These are phyloP conservation scores for Kwoniella europaea DNA, from an alignment of 768 basidiomycete species.

Conservation along the genomic window DNA sequence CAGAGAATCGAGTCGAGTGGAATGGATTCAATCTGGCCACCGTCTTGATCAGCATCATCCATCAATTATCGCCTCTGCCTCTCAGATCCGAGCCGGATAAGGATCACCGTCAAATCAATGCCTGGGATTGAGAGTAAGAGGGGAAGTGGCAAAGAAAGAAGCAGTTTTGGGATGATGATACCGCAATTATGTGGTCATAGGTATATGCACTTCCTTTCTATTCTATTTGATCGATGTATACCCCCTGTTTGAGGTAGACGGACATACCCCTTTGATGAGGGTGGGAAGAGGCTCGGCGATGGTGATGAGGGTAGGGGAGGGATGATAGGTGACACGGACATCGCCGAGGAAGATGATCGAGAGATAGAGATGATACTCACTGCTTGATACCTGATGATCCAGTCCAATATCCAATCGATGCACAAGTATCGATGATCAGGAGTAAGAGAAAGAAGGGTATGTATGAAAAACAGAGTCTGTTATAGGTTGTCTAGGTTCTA, in stretches of 20 bases:
- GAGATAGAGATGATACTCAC: background rate
- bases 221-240: background rate
- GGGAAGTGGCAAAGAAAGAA: conserved; percentile 1
- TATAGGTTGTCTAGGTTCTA: background rate
- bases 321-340: conserved; percentile 14
- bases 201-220: conserved; percentile 4
- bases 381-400: background rate
- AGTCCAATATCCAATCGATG: background rate
- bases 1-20: background rate
- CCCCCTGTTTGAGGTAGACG: background rate
- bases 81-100: background rate
- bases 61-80: conserved; percentile 1
- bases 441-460: background rate
- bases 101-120: background rate
- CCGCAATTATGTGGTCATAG: background rate
- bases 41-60: background rate
- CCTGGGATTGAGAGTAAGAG: background rate
- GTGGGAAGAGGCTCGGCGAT: conserved; percentile 16
- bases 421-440: background rate
- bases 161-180: conserved; percentile 1
- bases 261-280: conserved; percentile 14
- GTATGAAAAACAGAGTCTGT: background rate
- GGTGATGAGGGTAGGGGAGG: background rate
- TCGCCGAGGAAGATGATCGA: conserved; percentile 16
- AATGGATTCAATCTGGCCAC: background rate